Base-by-base conservation (phyloP, 139 green algal species). In the Volvox africanus region DNA sequence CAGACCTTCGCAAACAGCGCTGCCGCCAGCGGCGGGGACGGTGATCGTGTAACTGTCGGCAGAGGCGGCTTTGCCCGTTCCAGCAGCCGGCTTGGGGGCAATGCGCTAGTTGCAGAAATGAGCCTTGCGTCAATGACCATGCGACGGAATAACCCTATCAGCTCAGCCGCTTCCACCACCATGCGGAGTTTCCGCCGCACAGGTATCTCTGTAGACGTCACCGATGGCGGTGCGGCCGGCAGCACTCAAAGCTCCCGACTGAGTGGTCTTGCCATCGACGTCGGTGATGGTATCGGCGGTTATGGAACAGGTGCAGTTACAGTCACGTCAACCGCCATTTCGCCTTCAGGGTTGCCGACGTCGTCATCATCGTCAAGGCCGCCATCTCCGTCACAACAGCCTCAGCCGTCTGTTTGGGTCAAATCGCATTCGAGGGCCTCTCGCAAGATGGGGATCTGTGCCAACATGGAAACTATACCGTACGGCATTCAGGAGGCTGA, bases 81-180 rank as follows among this genome's bases (percentile, higher is more conserved):
- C 82, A 67, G 22, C 65, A 88, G 35, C 65, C 62, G 82, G 1
- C 22, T 86, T 28, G 81, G n/a, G 19, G 81, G 62, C 33, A 11
- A 79, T 44, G 32, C 24, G 9, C 82, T 88, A 67, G 22, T 88
- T 5, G 82, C 65, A 24, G 82, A 88, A 36, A 88, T 88, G 82
- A 88, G 82, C 65, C 82, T 88, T 3, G 82, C 82, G 12, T 88
- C 82, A 33, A 88, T 88, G 82, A 88, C 82, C 20, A 79, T 88
- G 82, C 82, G 82, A 20, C 62, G 65, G 14, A 33, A 88, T 67
- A 79, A 67, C 11, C 82, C 82, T 24, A 67, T 88, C 0, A 36
- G 82, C 62, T 36, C 71, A 18, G 14, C 71, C 2, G 20, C 32
- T 18, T 36, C 21, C 71, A 1, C 71, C 71, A 32, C 2, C 71